Evolutionary conservation across 768 basidiomycete genomes (phyloP), one percentile per base, ranked within the genome.

Genomic region (Suillus bovinus): DNA sequence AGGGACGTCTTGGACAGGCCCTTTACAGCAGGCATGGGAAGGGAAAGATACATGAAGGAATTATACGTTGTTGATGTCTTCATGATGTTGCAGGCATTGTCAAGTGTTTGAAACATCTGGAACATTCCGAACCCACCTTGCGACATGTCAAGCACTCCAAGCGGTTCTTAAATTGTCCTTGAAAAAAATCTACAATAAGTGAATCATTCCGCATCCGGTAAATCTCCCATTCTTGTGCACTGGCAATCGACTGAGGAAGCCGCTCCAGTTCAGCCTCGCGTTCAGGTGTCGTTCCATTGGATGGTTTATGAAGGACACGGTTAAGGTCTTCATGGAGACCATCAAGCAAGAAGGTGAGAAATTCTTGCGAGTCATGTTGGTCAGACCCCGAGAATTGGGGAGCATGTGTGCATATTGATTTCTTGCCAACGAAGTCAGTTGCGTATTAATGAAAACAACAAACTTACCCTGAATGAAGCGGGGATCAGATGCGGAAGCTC

Each of bases 11-110:
- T 88, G 27, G 74, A 73, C 5, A 82, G 79, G 27, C 81, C 80
- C 61, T 83, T 83, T 31, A 81, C 79, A 22, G 84, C 78, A 2
- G 96, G 95, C 55, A 99, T 88, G 1, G 96, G 96, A 54, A 99
- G 73, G 58, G 94, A 90, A 58, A 99, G 82, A 65, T 95, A 96
- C 81, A 97, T 99, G 76, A 99, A 99, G 8, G 91, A 84, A 71
- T 98, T 97, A 69, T 96, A 99, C 5, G 96, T 98, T 31, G 95
- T 99, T 33, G 96, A 97, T 5, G 96, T 98, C 95, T 98, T 67
- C 11, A 38, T 49, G 52, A 44, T 38, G 16, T 38, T 33, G 60
- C 72, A 44, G 71, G 62, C 27, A 58, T n/a, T 17, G 50, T 33
- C 58, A 53, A 56, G 52, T 60, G 47, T 58, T 47, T 55, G 59